These are phyloP conservation scores for Tremella yokohamensis DNA, from an alignment of 768 basidiomycete species.

Conservation along the genomic window DNA sequence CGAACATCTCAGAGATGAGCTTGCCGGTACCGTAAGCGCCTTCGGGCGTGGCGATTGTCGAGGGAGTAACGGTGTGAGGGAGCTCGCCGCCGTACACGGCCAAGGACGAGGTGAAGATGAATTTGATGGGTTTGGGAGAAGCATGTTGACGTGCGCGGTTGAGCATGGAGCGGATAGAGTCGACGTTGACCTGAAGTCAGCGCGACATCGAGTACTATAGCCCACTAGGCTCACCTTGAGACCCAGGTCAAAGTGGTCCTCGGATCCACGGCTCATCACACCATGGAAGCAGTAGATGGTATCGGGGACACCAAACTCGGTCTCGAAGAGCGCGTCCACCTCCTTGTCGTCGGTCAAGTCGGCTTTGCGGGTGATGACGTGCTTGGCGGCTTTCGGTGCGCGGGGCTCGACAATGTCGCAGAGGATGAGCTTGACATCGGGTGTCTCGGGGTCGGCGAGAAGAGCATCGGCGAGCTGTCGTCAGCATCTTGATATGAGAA, in stretches of 20 bases:
- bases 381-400: conserved; percentile 42
- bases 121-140: conserved; percentile 53
- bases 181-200: conserved; percentile 56
- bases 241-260: conserved; percentile 51
- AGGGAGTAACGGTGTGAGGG: conserved; percentile 54
- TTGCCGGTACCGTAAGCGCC: conserved; percentile 62
- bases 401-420: conserved; percentile 55
- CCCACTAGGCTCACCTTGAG: conserved; percentile 37
- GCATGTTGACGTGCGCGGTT: conserved; percentile 40
- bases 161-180: conserved; percentile 57
- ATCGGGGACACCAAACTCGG: conserved; percentile 48
- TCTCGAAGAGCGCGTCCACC: conserved; percentile 43
- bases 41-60: conserved; percentile 59
- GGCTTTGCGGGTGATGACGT: conserved; percentile 44
- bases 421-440: conserved; percentile 57
- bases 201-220: not conserved
- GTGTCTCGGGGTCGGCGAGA: conserved; percentile 44
- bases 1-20: conserved; percentile 58
- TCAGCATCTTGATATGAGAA: too few relatives aligned
- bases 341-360: conserved; percentile 41
- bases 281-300: conserved; percentile 51
- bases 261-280: conserved; percentile 50
- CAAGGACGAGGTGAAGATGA: conserved; percentile 61
- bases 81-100: conserved; percentile 62
- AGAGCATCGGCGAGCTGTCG: conserved; percentile 39